Evolutionary conservation across 768 basidiomycete genomes (phyloP).

Genomic region (Scleroderma citrinum): DNA sequence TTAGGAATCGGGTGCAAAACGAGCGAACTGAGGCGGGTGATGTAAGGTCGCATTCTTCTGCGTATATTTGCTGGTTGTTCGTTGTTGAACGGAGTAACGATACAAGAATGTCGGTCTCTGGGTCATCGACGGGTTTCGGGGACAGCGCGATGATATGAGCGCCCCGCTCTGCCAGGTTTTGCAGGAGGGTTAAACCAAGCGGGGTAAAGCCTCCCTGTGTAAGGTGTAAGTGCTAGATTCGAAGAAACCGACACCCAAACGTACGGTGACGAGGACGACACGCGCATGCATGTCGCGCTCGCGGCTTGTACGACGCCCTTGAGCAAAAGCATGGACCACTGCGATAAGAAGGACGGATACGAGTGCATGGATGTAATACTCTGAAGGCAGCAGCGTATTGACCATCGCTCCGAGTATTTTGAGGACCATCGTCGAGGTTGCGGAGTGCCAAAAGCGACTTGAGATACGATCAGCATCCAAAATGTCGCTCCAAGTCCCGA

Average conservation of each 20-base stretch:
- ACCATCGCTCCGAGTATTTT: conserved; percentile 37
- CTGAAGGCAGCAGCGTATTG: conserved; percentile 43
- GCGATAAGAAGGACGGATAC: conserved; percentile 40
- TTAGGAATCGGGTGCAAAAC: conserved; percentile 66
- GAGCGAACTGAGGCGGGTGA: conserved; percentile 60
- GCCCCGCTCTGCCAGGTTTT: conserved; percentile 63
- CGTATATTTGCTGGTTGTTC: conserved; percentile 72
- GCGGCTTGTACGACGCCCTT: conserved; percentile 63
- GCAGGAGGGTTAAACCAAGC: conserved; percentile 60
- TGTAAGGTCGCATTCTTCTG: conserved; percentile 69
- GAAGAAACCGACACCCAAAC: too few species aligned
- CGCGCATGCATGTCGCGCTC: conserved; percentile 74
- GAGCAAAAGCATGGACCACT: conserved; percentile 53
- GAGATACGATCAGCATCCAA: conserved; percentile 8
- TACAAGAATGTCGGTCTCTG: conserved; percentile 53
- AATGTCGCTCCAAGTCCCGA: conserved; percentile 95
- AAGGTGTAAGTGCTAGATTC: background rate
- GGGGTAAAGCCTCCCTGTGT: conserved; percentile 70
- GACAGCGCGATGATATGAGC: conserved; percentile 77
- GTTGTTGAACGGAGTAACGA: conserved; percentile 61
- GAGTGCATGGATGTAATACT: conserved; percentile 52
- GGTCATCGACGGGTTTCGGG: conserved; percentile 44
- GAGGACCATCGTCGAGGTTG: conserved; percentile 43
- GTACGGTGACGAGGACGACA: conserved; percentile 64
- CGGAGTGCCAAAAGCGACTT: conserved; percentile 2